A percentile compares a stretch with the other conserved stretches of the same genome.
phyloP scores from a whole-genome alignment of 2,329 filamentous ascomycete species.

The Alternaria burnsii region DNA sequence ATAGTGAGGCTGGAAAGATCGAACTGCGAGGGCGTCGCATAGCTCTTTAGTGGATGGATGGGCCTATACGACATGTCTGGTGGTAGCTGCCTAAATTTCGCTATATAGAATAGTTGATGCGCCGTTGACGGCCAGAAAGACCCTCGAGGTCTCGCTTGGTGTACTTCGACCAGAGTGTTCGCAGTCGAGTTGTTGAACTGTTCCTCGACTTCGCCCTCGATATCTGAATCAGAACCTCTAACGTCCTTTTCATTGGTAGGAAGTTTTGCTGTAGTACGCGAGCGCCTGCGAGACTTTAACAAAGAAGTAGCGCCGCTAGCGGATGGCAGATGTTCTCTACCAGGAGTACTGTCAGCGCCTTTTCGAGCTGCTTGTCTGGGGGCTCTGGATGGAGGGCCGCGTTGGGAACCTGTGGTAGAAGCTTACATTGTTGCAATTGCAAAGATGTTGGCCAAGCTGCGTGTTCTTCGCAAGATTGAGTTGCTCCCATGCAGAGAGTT shows the following conservation, averaged over 20 bases:
- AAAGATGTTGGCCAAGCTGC: background rate
- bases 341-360: background rate
- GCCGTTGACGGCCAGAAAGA: background rate
- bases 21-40: background rate
- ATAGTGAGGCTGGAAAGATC: slow-evolving; percentile 1
- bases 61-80: background rate
- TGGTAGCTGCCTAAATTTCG: background rate
- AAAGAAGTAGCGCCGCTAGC: background rate
- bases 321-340: too few species aligned
- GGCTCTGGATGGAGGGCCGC: background rate
- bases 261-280: background rate
- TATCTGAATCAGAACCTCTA: background rate
- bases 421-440: background rate
- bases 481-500: background rate
- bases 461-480: background rate
- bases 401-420: background rate
- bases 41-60: background rate
- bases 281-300: background rate
- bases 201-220: background rate
- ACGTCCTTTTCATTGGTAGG: background rate
- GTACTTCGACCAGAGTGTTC: background rate
- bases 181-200: background rate
- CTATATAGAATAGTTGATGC: background rate
- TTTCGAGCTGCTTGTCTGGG: background rate
- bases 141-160: background rate